Evolutionary conservation across 257 asterid species (phyloP), one percentile per base, ranked within the genome.

Genomic region (Ilex aquifolium): DNA sequence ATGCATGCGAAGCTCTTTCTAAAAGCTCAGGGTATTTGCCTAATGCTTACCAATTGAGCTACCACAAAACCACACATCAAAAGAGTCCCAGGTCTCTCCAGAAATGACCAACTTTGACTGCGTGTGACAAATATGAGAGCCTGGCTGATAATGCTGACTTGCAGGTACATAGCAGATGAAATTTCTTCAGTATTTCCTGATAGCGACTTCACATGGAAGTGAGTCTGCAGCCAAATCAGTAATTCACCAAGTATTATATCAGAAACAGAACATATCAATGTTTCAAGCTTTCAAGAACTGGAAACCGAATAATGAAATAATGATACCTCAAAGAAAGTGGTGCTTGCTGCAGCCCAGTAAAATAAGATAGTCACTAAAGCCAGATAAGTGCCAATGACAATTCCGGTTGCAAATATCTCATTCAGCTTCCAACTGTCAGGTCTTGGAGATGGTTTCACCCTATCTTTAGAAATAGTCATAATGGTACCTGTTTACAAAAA

Each of bases 161-260:
- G 79, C 55, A 74, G 74, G 27, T 74, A 74, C 60, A 69, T 62
- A 11, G 79, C 75, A 36, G 75, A 40, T 51, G 79, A 65, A 21
- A 69, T 63, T 65, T 69, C 72, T 61, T 69, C 66, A 3, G 55
- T 61, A 44, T 63, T 56, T 13, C 57, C 59, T 13, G 72, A 56
- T 48, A 74, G 30, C 44, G 75, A 56, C 61, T 62, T 69, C 36
- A 69, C 68, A 65, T 69, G 74, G 67, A 69, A 74, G 30, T 56
- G 65, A 50, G 61, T 57, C 75, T 69, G 64, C 68, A 59, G 55
- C 27, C 50, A 63, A 63, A 13, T 31, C 32, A 17, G 7, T 31
- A 50, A 31, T 31, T n/a, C 44, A 31, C 13, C 17, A 29, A 31
- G 30, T 16, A 17, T 57, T 27, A 9, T 12, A 49, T 11, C 5